Percentiles rank a stretch among this genome's conserved stretches.
Conservation (phyloP, 108 stramenopile species). For the Nitzschia sp. region DNA sequence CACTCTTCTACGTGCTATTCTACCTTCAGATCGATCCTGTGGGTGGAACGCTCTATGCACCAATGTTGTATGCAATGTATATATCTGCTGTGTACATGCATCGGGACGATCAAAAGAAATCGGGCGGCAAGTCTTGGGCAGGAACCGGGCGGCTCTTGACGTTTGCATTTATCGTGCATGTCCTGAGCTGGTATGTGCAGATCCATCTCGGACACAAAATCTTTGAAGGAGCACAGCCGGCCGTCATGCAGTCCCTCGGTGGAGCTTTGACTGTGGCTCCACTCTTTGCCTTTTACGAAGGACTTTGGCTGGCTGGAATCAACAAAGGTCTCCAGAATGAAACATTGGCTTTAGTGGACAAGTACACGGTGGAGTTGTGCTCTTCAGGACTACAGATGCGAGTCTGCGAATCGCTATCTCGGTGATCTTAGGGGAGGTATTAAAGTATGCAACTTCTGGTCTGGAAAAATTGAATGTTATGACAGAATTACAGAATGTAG, state of each 20-base stretch:
- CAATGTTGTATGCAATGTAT: conserved; percentile 48
- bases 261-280: conserved; percentile 59
- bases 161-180: conserved; percentile 43
- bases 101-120: conserved; percentile 37
- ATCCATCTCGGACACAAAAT: conserved; percentile 59
- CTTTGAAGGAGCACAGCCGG: conserved; percentile 63
- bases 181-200: conserved; percentile 60
- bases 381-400: conserved; percentile 30
- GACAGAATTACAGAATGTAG: too few relatives aligned
- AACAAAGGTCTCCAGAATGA: conserved; percentile 41
- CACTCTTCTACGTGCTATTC: conserved; percentile 38
- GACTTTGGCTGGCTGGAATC: conserved; percentile 55
- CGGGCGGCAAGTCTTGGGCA: conserved; percentile 34
- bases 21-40: conserved; percentile 52
- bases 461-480: too few relatives aligned
- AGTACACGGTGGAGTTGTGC: conserved; percentile 50
- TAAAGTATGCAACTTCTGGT: too few relatives aligned
- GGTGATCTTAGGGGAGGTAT: too few relatives aligned
- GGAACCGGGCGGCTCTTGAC: conserved; percentile 50
- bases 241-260: conserved; percentile 45
- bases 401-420: conserved; percentile 18
- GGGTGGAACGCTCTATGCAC: conserved; percentile 50
- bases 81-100: conserved; percentile 24
- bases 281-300: conserved; percentile 70
- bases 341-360: conserved; percentile 31